phyloP scores from a whole-genome alignment of 768 basidiomycete species.

The Mycena epipterygia region DNA sequence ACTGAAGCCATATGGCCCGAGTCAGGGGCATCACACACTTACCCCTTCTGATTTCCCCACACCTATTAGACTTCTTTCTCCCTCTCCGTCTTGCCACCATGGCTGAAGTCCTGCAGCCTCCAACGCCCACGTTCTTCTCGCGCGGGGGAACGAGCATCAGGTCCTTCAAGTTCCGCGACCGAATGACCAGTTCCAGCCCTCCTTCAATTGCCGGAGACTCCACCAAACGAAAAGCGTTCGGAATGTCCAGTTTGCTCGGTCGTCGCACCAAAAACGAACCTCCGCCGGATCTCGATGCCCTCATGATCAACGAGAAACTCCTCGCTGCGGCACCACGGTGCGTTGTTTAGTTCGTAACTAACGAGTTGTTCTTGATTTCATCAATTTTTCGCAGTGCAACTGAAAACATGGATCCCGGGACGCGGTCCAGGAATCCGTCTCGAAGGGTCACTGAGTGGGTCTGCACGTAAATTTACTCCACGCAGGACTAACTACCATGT shows the following conservation, averaged over 20 bases:
- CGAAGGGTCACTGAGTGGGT: constrained; percentile 12
- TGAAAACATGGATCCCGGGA: constrained; percentile 26
- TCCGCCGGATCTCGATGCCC: neutral
- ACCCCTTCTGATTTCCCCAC: constrained; percentile 20
- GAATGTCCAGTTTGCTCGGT: constrained; percentile 16
- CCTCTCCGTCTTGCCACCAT: constrained; percentile 9
- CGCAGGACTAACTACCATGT: constrained; percentile 15
- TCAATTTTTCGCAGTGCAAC: constrained; percentile 17
- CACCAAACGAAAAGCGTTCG: constrained; percentile 25
- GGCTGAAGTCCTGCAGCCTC: constrained; percentile 19
- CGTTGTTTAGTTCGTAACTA: neutral
- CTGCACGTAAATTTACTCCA: too few species aligned
- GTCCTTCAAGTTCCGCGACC: constrained; percentile 23
- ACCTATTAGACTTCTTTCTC: neutral
- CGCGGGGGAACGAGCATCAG: constrained; percentile 30
- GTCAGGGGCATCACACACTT: neutral
- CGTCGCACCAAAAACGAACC: constrained; percentile 23
- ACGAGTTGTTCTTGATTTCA: neutral
- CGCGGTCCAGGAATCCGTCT: neutral
- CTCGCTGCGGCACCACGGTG: constrained; percentile 16
- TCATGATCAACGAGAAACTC: constrained; percentile 22
- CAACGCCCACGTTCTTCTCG: constrained; percentile 18
- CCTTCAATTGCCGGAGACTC: constrained; percentile 32
- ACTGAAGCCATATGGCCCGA: neutral
- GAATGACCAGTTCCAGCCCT: constrained; percentile 22